Base-by-base conservation (phyloP, 805 yeast species). In the Candida succiphila region DNA sequence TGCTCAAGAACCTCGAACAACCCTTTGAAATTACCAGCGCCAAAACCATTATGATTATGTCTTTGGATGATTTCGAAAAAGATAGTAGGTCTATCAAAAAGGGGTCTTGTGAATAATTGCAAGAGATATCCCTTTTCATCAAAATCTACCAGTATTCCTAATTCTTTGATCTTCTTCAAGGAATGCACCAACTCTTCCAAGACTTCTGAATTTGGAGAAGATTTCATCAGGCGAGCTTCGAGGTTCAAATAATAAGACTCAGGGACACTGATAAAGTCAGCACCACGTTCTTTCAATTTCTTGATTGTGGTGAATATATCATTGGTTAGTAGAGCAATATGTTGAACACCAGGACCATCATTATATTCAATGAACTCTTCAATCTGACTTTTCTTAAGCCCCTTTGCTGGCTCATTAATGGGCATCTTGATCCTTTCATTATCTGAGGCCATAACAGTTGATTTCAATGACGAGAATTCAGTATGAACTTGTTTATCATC, bases 21-120 rank as follows among this genome's bases (percentile, higher is more conserved):
- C 0, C 92, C 82, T 51, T 75, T 80, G 60, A 85, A 85, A 39
- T 87, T 85, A 2, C 95, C 95, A 32, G 86, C 86, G 1, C 95
- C 95, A 56, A 85, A 85, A 0, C 95, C 95, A 39, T 78, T 69
- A 51, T 82, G 88, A 46, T 82, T 79, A 44, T 68, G 64, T 39
- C 95, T 67, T 56, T 85, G 92, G 40, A 85, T 85, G 17, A 85
- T 68, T 52, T 85, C 95, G 42, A 85, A 61, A 49, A 85, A 85
- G 29, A 84, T 64, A 0, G 94, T 83, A 20, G 95, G 95, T 25
- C 94, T 64, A 46, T 78, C 88, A 40, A 71, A 69, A 14, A 82
- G 49, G 0, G 94, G 89, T 43, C 76, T 74, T 15, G 92, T 80
- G 56, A 86, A 85, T 25, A 85, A 63, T 52, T 85, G 95, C 34